Evolutionary conservation across 768 basidiomycete species (phyloP).

Genomic region (Leccinum arenicola): DNA sequence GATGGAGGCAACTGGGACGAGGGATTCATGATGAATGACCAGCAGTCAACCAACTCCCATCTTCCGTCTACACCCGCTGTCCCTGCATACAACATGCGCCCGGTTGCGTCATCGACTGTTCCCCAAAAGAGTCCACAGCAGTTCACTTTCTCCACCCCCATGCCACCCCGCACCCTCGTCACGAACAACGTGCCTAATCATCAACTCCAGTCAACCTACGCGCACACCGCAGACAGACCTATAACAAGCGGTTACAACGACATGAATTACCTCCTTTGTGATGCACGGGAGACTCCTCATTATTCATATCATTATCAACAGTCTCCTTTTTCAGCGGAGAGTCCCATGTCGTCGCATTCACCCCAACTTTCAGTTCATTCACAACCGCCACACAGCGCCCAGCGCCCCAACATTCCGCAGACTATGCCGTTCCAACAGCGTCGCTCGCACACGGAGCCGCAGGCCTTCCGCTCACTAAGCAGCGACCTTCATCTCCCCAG

Average conservation of each 20-base stretch:
- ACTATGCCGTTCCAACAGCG: slow-evolving; percentile 52
- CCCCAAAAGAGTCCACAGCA: slow-evolving; percentile 46
- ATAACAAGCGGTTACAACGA: slow-evolving; percentile 45
- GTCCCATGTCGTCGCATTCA: slow-evolving; percentile 41
- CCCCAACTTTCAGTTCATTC: slow-evolving; percentile 39
- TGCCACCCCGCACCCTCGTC: slow-evolving; percentile 43
- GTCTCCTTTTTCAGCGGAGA: slow-evolving; percentile 44
- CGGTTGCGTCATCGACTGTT: slow-evolving; percentile 44
- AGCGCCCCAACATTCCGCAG: slow-evolving; percentile 41
- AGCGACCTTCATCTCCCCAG: slow-evolving; percentile 51
- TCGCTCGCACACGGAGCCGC: slow-evolving; percentile 57
- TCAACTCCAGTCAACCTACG: slow-evolving; percentile 37
- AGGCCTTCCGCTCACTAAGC: slow-evolving; percentile 45
- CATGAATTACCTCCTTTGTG: slow-evolving; percentile 44
- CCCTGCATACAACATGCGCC: slow-evolving; percentile 40
- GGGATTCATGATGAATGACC: slow-evolving; percentile 49
- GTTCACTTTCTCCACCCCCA: slow-evolving; percentile 40
- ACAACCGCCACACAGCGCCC: slow-evolving; percentile 31
- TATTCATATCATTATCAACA: slow-evolving; percentile 55
- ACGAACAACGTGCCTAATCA: slow-evolving; percentile 41
- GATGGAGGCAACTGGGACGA: slow-evolving; percentile 57
- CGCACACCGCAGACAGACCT: slow-evolving; percentile 51
- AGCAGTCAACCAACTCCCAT: slow-evolving; percentile 33
- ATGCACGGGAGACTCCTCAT: slow-evolving; percentile 47
- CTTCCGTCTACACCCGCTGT: slow-evolving; percentile 40